Percentiles rank a stretch among this genome's conserved stretches.
Conservation (phyloP, 1,139 yeast species). For the Suhomyces chickasaworum region DNA sequence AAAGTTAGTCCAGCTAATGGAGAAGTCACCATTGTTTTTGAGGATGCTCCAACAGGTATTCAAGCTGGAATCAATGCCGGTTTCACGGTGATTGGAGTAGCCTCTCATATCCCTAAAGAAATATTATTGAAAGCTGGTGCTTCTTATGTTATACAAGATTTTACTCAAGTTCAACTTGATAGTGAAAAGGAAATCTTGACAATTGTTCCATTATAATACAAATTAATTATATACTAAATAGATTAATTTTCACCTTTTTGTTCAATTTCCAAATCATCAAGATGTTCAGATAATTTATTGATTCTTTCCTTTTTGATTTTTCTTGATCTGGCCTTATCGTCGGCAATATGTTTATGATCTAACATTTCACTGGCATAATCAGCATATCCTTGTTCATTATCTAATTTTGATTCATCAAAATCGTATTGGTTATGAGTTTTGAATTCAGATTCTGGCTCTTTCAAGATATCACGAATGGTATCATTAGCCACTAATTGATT, state of each 20-base stretch:
- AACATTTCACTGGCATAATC: constrained; percentile 16
- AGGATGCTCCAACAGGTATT: constrained; percentile 27
- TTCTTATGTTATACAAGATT: constrained; percentile 22
- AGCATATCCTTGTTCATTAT: constrained; percentile 14
- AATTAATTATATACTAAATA: neutral
- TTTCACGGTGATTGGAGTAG: constrained; percentile 23
- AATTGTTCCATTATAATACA: constrained; percentile 8
- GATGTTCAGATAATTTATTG: constrained; percentile 17
- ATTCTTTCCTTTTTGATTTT: constrained; percentile 20
- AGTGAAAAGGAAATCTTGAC: constrained; percentile 4
- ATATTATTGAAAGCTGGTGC: constrained; percentile 24
- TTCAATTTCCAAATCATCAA: constrained; percentile 16
- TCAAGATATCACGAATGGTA: constrained; percentile 43
- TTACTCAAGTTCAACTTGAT: constrained; percentile 15
- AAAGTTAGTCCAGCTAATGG: constrained; percentile 9
- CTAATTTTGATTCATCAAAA: constrained; percentile 13
- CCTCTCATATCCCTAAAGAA: constrained; percentile 23
- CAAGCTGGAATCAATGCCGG: constrained; percentile 24
- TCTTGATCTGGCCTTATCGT: constrained; percentile 20
- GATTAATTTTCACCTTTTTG: neutral
- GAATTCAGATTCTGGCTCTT: constrained; percentile 39
- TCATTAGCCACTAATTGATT: constrained; percentile 59
- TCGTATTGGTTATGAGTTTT: constrained; percentile 8
- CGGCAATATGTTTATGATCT: constrained; percentile 16
- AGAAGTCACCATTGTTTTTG: constrained; percentile 22